Evolutionary conservation across 2,329 filamentous ascomycete species (phyloP).

Genomic region (Aaosphaeria arxii): DNA sequence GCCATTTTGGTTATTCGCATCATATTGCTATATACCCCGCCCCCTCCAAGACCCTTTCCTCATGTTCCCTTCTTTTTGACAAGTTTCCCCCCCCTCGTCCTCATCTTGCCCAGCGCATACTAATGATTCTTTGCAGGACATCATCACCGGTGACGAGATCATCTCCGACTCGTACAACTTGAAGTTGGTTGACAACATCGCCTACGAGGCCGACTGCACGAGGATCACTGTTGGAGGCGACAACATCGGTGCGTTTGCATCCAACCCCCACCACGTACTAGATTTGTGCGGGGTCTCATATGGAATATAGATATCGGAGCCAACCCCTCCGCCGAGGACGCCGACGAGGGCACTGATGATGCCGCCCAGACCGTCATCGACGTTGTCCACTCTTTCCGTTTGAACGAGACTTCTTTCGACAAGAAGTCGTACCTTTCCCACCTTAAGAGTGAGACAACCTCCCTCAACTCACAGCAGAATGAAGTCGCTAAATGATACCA

Average conservation of each 20-base stretch:
- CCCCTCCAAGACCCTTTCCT: conserved; percentile 14
- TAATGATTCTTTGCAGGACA: conserved; percentile 60
- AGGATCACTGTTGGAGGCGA: conserved; percentile 81
- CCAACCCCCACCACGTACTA: neutral
- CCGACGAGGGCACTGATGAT: conserved; percentile 73
- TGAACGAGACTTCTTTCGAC: conserved; percentile 74
- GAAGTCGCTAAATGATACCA: conserved; percentile 33
- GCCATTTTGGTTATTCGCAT: conserved; percentile 11
- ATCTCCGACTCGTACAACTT: conserved; percentile 92
- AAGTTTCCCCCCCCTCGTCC: no score
- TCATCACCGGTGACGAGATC: conserved; percentile 88
- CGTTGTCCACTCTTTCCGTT: conserved; percentile 87
- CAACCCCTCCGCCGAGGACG: conserved; percentile 95
- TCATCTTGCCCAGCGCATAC: no score
- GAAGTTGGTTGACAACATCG: conserved; percentile 73
- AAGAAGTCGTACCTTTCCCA: conserved; percentile 83
- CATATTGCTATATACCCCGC: conserved; percentile 24
- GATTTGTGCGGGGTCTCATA: no score
- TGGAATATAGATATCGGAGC: conserved; percentile 72
- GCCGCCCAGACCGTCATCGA: conserved; percentile 76
- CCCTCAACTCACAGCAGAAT: neutral
- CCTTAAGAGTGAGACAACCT: conserved; percentile 68
- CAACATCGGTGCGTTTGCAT: conserved; percentile 59
- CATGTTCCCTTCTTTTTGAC: neutral
- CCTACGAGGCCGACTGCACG: conserved; percentile 88